Evolutionary conservation across 2,329 filamentous ascomycete species (phyloP).

Genomic region (Tolypocladium capitatum): DNA sequence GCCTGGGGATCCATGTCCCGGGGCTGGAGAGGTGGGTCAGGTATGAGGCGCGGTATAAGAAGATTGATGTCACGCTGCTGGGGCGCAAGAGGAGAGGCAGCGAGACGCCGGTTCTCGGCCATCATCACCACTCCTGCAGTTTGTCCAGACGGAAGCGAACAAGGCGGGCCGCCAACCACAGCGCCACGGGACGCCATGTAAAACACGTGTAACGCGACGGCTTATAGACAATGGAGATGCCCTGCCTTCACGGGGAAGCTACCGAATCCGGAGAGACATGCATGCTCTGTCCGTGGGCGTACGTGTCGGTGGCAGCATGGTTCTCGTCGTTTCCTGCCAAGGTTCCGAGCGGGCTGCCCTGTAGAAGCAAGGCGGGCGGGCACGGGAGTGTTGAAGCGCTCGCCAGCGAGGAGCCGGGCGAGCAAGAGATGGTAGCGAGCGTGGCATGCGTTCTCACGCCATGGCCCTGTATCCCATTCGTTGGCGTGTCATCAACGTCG

Average conservation of each 20-base stretch:
- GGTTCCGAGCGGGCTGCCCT: background rate
- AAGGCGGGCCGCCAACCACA: background rate
- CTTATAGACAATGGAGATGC: background rate
- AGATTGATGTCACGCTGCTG: conserved; percentile 29
- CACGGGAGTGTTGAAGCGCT: background rate
- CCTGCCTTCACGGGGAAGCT: background rate
- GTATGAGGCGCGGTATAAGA: conserved; percentile 37
- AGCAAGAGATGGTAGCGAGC: background rate
- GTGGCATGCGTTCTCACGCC: background rate
- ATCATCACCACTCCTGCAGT: background rate
- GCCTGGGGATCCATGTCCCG: conserved; percentile 33
- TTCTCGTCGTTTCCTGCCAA: background rate
- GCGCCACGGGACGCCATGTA: background rate
- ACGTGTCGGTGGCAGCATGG: too few relatives aligned
- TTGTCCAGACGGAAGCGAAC: background rate
- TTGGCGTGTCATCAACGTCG: background rate
- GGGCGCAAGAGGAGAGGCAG: conserved; percentile 7
- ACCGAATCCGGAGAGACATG: background rate
- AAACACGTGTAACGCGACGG: background rate
- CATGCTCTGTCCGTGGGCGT: background rate
- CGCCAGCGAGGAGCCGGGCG: background rate
- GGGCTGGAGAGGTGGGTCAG: conserved; percentile 33
- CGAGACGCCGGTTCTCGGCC: conserved; percentile 18
- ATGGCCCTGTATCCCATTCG: background rate
- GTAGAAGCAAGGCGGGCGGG: background rate